Evolutionary conservation across 495 filamentous ascomycete genomes (phyloP), one percentile per base, ranked within the genome.

Genomic region (Podospora pseudoanserina): DNA sequence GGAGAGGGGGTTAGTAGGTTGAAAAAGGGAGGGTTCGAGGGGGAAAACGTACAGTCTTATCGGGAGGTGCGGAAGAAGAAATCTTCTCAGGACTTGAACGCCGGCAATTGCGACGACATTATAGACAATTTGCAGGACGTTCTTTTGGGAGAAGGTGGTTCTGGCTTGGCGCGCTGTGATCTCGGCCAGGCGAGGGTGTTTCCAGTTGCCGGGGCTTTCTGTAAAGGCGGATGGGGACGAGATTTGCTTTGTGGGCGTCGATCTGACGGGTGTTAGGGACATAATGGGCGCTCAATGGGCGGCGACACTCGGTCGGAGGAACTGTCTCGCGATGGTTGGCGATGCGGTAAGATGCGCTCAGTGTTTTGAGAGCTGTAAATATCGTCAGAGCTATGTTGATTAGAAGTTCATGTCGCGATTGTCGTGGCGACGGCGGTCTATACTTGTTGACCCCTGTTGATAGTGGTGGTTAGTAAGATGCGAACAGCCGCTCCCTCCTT

Each of bases 181-280:
- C 76, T 96, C 92, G 69, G 89, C 81, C 61, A 96, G 80, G 32
- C 87, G 86, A 4, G 94, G 94, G 78, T 97, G 94, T 68, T 86
- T 86, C 94, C 94, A 97, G 79, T 89, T 92, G 62, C 94, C 94
- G 16, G 92, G 82, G 66, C 81, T 83, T 11, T 81, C 81, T 15
- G 73, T 70, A 20, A 74, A 70, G n/a, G 84, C 77, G 13, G 74
- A 67, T 7, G 78, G 55, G 20, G 77, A 58, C 15, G 79, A 49
- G 61, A 70, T 73, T 65, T 79, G 76, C 32, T 80, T 83, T 65
- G 75, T 73, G 5, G 82, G 85, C 2, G 85, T 87, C 34, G 81
- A 76, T 11, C 60, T 62, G 59, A 63, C 39, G 39, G 39, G 39
- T 3, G 39, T 63, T 20, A 23, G 6, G 16, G 18, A 19, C 27